phyloP scores from a whole-genome alignment of 2,329 filamentous ascomycete genomes.

The Hypoxylon sp. region DNA sequence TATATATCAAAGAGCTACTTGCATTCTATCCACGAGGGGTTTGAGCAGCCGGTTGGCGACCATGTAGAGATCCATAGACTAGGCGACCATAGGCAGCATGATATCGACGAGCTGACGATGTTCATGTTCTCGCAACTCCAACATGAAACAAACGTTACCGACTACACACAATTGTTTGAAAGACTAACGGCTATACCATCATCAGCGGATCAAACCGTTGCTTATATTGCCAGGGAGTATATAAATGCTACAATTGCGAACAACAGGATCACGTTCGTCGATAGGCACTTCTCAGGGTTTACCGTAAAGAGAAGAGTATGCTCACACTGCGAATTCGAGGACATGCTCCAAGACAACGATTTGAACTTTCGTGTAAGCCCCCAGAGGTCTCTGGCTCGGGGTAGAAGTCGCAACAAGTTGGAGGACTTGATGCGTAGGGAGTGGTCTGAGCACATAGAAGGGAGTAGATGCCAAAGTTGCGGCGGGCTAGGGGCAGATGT shows the following conservation, averaged over 20 bases:
- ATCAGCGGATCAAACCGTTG: slow-evolving; percentile 53
- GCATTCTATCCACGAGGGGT: slow-evolving; percentile 70
- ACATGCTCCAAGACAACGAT: no score
- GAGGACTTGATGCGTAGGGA: neutral
- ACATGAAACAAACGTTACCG: slow-evolving; percentile 81
- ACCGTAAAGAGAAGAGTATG: neutral
- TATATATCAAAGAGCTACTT: slow-evolving; percentile 69
- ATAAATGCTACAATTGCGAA: neutral
- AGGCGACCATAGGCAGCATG: slow-evolving; percentile 84
- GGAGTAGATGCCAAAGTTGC: neutral
- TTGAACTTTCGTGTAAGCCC: no score
- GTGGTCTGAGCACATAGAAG: neutral
- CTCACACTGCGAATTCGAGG: neutral
- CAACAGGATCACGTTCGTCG: neutral
- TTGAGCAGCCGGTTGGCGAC: neutral
- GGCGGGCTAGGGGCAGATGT: neutral
- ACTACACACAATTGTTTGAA: slow-evolving; percentile 48
- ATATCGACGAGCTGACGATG: slow-evolving; percentile 89
- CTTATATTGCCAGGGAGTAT: slow-evolving; percentile 68
- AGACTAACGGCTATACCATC: slow-evolving; percentile 33
- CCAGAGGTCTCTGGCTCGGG: no score
- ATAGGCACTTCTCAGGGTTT: slow-evolving; percentile 4
- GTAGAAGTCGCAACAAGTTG: neutral
- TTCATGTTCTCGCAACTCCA: slow-evolving; percentile 87
- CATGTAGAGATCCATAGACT: slow-evolving; percentile 61